A percentile compares a stretch with the other conserved stretches of the same genome.
These are phyloP conservation scores for Zygotorulaspora sp. DNA, from an alignment of 805 yeast species.

Conservation along the genomic window DNA sequence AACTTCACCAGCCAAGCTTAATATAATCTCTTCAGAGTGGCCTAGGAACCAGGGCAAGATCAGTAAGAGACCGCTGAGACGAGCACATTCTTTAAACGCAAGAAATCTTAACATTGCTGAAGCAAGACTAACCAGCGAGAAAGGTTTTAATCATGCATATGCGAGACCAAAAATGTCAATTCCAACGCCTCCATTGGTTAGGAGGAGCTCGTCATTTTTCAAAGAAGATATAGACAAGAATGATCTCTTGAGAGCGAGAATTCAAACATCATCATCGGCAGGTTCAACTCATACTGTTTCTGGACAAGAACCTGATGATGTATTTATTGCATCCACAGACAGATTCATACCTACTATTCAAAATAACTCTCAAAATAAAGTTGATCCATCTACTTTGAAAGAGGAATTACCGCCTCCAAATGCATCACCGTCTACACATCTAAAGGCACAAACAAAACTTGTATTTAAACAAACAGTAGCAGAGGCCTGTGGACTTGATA, in stretches of 20 bases:
- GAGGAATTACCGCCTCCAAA: constrained; percentile 46
- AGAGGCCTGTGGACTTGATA: constrained; percentile 85
- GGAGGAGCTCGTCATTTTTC: constrained; percentile 33
- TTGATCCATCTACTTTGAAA: constrained; percentile 23
- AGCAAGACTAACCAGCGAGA: constrained; percentile 1
- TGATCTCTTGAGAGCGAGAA: constrained; percentile 6
- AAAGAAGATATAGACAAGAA: constrained; percentile 26
- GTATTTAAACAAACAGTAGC: constrained; percentile 79
- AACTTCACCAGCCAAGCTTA: constrained; percentile 45
- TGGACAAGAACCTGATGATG: constrained; percentile 20
- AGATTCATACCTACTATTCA: constrained; percentile 59
- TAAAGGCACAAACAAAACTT: constrained; percentile 40
- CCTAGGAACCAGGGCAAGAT: constrained; percentile 18
- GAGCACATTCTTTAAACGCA: constrained; percentile 28
- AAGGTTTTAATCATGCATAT: constrained; percentile 10
- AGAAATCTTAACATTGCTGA: constrained; percentile 6
- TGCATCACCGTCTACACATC: constrained; percentile 44
- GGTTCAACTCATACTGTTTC: constrained; percentile 8
- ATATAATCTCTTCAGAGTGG: constrained; percentile 37
- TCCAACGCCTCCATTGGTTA: constrained; percentile 31
- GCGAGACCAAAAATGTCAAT: constrained; percentile 26
- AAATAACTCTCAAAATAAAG: constrained; percentile 38
- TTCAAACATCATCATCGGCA: constrained; percentile 11
- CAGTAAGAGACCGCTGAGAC: constrained; percentile 24
- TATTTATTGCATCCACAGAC: constrained; percentile 41